Conservation (phyloP, 2,329 filamentous ascomycete genomes). For the Neophaeococcomyces mojaviensis region DNA sequence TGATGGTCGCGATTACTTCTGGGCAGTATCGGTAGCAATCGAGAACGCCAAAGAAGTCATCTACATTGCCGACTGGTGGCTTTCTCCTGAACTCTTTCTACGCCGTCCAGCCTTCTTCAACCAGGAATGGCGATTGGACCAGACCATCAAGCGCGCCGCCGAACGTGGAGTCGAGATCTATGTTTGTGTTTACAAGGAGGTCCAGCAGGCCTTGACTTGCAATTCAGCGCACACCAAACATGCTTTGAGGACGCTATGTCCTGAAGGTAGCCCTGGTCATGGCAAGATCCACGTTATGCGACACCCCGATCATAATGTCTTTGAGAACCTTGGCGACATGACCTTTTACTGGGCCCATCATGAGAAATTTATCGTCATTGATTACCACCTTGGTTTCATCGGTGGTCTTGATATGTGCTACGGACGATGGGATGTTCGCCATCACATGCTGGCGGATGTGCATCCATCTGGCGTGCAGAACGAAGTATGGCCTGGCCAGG, state of each 20-base stretch:
- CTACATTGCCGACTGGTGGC: constrained; percentile 96
- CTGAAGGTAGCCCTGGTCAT: constrained; percentile 70
- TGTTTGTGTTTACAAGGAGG: constrained; percentile 86
- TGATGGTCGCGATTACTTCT: constrained; percentile 90
- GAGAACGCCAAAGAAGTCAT: constrained; percentile 86
- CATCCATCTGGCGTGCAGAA: constrained; percentile 75
- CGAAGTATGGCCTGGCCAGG: constrained; percentile 89
- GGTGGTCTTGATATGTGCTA: constrained; percentile 94
- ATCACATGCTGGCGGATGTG: constrained; percentile 78
- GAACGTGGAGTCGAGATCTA: constrained; percentile 93
- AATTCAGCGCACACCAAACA: constrained; percentile 92
- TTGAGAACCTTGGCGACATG: constrained; percentile 92
- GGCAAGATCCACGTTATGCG: constrained; percentile 85
- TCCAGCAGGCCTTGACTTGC: constrained; percentile 73
- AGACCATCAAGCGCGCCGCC: constrained; percentile 76
- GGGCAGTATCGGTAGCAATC: constrained; percentile 84
- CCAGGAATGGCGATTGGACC: constrained; percentile 81
- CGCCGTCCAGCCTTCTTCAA: constrained; percentile 74
- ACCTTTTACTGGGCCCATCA: constrained; percentile 98
- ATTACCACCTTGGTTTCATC: constrained; percentile 85
- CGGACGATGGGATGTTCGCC: constrained; percentile 82
- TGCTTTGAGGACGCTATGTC: constrained; percentile 69
- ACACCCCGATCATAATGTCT: constrained; percentile 89
- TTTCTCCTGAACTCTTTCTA: constrained; percentile 65
- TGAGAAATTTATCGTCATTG: constrained; percentile 94